Evolutionary conservation across 2,329 filamentous ascomycete genomes (phyloP).

Genomic region (Zymoseptoria ardabiliae): DNA sequence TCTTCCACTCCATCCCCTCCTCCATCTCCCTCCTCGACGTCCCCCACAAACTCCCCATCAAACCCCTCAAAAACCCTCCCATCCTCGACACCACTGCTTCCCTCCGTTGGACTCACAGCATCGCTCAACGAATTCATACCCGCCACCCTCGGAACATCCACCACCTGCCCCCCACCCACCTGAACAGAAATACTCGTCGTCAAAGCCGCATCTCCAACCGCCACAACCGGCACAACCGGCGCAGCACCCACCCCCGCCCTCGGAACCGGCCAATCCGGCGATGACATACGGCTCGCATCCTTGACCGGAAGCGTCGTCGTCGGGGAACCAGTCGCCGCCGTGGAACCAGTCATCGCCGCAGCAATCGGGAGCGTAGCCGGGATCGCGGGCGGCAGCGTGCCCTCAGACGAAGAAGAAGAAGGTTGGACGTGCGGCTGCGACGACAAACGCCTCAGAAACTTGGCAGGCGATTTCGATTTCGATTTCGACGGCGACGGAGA

Average conservation of each 20-base stretch:
- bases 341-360: too few relatives aligned
- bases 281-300: too few relatives aligned
- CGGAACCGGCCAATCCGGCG: too few relatives aligned
- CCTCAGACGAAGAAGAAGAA: not conserved
- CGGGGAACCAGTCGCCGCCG: not conserved
- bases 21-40: conserved; percentile 7
- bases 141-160: not conserved
- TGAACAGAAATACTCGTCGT: not conserved
- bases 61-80: too few relatives aligned
- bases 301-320: not conserved
- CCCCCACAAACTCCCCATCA: too few relatives aligned
- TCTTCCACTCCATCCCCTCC: conserved; percentile 21
- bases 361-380: not conserved
- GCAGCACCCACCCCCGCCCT: not conserved
- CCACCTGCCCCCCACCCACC: too few relatives aligned
- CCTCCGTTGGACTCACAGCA: not conserved
- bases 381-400: not conserved
- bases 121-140: not conserved
- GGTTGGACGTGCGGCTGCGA: not conserved
- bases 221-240: too few relatives aligned
- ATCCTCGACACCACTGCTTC: too few relatives aligned
- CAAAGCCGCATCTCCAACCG: not conserved
- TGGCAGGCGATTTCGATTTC: not conserved
- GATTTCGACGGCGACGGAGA: not conserved
- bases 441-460: not conserved